Base-by-base conservation (phyloP, 2,329 filamentous ascomycete species). In the Colletotrichum spinosum region DNA sequence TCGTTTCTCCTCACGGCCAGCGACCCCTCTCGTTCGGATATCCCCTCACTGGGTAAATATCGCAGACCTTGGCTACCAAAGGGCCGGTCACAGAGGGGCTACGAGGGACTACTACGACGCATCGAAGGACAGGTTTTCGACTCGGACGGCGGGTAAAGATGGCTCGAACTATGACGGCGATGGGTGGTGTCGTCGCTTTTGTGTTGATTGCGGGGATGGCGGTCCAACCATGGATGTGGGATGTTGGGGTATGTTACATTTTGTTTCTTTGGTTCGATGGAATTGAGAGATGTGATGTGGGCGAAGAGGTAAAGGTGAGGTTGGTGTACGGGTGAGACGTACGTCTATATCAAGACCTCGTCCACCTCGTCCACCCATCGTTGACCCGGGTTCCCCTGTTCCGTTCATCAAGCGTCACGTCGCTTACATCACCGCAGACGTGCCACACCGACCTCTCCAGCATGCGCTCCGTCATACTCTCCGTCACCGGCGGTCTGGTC, bases 221-320 rank as follows among this genome's bases (percentile, higher is more conserved):
- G 11, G 61, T 44, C 13, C 49, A 44, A 45, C 37, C 39, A 38
- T 64, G 55, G 55, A 45, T 54, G 8, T 60, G 61, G 61, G 50
- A 60, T 50, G 55, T 62, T 62, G 62, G 58, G 41, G 57, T 65
- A 62, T 44, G 62, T 65, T 62, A 33, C 58, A 65, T 62, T 49
- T 13, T 12, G 9, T 45, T 15, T 34, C 9, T 42, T 41, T 8
- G 39, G 10, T 13, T 38, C 8, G 52, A 53, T 49, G 25, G n/a
- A 33, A 45, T 46, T n/a, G n/a, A 52, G 17, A n/a, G 51, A 37
- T 50, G 50, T 49, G 17, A n/a, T 17, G 6, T 49, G 8, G 17
- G 17, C 9, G 12, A 8, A 17, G 25, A 44, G 13, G 37, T 9
- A 5, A 10, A 6, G 17, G 17, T n/a, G 38, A 39, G 12, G 11